Percentiles rank a stretch among this genome's conserved stretches.
phyloP scores from a whole-genome alignment of 306 rosid species.

The Pueraria montana region DNA sequence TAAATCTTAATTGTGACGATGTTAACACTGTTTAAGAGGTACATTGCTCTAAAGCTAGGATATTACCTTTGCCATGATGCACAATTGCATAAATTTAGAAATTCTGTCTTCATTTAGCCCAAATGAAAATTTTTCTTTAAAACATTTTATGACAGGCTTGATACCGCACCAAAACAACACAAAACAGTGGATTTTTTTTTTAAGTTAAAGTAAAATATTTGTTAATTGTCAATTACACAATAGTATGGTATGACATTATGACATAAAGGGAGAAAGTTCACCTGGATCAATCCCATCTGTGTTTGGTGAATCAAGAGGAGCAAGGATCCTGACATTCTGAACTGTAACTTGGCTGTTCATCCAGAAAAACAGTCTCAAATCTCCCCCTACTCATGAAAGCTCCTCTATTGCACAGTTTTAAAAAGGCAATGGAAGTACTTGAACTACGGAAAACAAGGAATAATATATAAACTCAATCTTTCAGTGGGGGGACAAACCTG shows the following conservation, averaged over 20 bases:
- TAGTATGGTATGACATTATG: background rate
- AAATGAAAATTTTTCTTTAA: background rate
- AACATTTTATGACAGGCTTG: slow-evolving; percentile 3
- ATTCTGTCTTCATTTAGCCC: slow-evolving; percentile 2
- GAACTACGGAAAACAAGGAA: slow-evolving; percentile 46
- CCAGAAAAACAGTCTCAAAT: slow-evolving; percentile 67
- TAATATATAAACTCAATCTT: slow-evolving; percentile 30
- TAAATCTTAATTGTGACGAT: slow-evolving; percentile 6
- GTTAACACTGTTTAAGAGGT: background rate
- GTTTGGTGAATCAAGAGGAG: slow-evolving; percentile 80
- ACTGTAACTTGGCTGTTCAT: slow-evolving; percentile 78
- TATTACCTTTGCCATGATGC: slow-evolving; percentile 12
- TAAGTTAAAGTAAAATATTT: background rate
- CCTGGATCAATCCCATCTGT: slow-evolving; percentile 91
- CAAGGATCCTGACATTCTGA: slow-evolving; percentile 71
- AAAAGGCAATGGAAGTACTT: slow-evolving; percentile 48
- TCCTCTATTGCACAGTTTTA: slow-evolving; percentile 58
- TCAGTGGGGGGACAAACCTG: slow-evolving; percentile 67
- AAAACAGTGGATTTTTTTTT: background rate
- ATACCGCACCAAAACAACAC: background rate
- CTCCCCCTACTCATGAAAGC: slow-evolving; percentile 57
- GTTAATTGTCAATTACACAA: slow-evolving; percentile 5
- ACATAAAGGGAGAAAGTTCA: slow-evolving; percentile 44
- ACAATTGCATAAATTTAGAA: background rate
- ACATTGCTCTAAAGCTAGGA: slow-evolving; percentile 1